Evolutionary conservation across 768 basidiomycete species (phyloP).

Genomic region (Auricularia sp.): DNA sequence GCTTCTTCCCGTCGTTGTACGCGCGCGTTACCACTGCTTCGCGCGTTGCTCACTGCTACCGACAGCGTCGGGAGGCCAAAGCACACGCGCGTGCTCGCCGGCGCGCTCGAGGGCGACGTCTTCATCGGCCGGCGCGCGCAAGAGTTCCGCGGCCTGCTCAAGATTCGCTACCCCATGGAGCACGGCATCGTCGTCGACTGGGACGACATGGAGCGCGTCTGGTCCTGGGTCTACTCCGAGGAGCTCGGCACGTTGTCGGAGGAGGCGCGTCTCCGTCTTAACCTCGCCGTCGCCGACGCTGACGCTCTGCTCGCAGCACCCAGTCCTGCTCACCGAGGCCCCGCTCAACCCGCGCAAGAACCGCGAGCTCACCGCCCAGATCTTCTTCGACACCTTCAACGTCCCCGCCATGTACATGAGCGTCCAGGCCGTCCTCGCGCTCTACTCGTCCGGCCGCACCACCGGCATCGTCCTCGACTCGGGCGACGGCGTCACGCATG

Average conservation of each 20-base stretch:
- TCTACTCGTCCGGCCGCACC: constrained; percentile 98
- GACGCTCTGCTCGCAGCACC: constrained; percentile 54
- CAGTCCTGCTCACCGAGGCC: constrained; percentile 93
- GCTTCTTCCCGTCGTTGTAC: constrained; percentile 98
- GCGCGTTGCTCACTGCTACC: background rate
- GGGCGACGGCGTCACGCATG: constrained; percentile 97
- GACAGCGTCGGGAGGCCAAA: constrained; percentile 90
- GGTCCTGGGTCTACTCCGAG: constrained; percentile 96
- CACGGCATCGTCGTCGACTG: constrained; percentile 99
- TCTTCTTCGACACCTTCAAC: constrained; percentile 99
- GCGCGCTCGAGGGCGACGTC: constrained; percentile 89
- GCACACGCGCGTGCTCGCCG: constrained; percentile 96
- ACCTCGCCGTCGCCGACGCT: background rate
- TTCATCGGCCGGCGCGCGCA: constrained; percentile 95
- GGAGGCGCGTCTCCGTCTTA: constrained; percentile 58
- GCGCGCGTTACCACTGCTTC: constrained; percentile 17
- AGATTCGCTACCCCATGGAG: constrained; percentile 99
- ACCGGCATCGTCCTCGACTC: constrained; percentile 99
- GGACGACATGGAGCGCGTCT: constrained; percentile 99
- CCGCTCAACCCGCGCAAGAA: constrained; percentile 95
- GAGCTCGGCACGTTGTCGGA: constrained; percentile 92
- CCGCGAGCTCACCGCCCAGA: constrained; percentile 93
- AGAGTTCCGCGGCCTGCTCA: constrained; percentile 88
- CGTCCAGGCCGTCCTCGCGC: constrained; percentile 90
- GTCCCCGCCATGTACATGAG: constrained; percentile 95